Base-by-base conservation (phyloP, 805 yeast genomes). In the Nakazawaea laoshanensis region DNA sequence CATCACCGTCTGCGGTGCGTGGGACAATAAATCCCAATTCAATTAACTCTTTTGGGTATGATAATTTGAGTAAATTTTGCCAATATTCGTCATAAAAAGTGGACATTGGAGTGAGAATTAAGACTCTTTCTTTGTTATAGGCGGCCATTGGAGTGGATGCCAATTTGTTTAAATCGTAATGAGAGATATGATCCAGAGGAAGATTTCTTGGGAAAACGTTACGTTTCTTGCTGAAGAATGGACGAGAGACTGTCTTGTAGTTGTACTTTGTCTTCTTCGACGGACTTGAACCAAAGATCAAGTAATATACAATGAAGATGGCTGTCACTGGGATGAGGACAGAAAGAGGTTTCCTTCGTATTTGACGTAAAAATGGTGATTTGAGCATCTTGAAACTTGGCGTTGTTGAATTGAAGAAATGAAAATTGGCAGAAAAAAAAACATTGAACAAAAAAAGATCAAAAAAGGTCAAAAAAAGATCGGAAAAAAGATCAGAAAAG, bases 11-110 rank as follows among this genome's bases (percentile, higher is more conserved):
- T 12, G 64, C 55, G 21, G 76, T 74, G 46, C 94, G 67, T 37
- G 99, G 97, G 24, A 88, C 68, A 32, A 92, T 89, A 52, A 92
- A 88, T 0, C 97, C 98, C 33, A 92, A 65, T 46, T 88, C 94
- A 32, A 89, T 68, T 41, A 83, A 68, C 32, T 75, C 77, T 54
- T 89, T 82, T 35, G 96, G 96, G 54, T 92, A 92, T 14, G 76
- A 62, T 46, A 92, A 60, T 43, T 66, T 66, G 39, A 81, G 55
- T 39, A 92, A 58, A 54, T 92, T 92, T 24, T 71, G 72, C 97
- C 97, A 92, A 61, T 87, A 92, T 43, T 74, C 80, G 20, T 77
- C 74, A 52, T 83, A 77, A 52, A 92, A 92, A 43, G 77, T 72
- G 27, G 94, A 80, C 74, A 92, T 77, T 23, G 98, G 98, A 2